Conservation (phyloP, 371 early-diverging fungal genomes). For the Catenaria anguillulae region DNA sequence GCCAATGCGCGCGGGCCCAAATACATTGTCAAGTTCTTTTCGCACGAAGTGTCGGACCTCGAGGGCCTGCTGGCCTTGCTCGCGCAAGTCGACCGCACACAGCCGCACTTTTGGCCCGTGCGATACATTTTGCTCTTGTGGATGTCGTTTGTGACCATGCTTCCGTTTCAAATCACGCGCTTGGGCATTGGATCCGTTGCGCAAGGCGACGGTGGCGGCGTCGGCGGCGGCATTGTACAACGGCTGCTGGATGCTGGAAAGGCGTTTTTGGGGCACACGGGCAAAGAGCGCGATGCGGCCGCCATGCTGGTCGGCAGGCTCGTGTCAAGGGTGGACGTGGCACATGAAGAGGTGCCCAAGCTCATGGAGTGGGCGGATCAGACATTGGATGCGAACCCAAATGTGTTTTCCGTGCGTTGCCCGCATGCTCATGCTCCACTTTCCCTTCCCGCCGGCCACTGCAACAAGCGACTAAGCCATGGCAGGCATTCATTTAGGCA, state of each 20-base stretch:
- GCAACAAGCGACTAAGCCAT: constrained; percentile 23
- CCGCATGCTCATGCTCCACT: too few relatives aligned
- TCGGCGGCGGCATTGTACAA: constrained; percentile 11
- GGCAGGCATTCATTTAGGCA: constrained; percentile 12
- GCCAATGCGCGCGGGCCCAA: constrained; percentile 84
- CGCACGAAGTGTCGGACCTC: constrained; percentile 75
- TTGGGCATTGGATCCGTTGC: too few relatives aligned
- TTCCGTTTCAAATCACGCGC: constrained; percentile 68
- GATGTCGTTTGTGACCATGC: constrained; percentile 77
- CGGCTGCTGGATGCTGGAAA: constrained; percentile 16
- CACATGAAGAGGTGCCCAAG: constrained; percentile 18
- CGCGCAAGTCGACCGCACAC: constrained; percentile 16
- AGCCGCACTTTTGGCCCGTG: constrained; percentile 42
- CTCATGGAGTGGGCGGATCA: constrained; percentile 44
- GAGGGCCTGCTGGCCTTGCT: constrained; percentile 62
- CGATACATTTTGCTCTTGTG: constrained; percentile 65
- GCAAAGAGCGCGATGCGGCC: constrained; percentile 76
- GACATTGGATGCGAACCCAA: constrained; percentile 20
- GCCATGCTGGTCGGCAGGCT: constrained; percentile 62
- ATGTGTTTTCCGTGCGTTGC: constrained; percentile 36
- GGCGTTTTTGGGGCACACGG: constrained; percentile 36
- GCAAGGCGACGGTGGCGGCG: too few relatives aligned
- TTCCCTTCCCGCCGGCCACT: background rate
- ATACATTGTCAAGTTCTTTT: constrained; percentile 64
- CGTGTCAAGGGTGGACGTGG: constrained; percentile 27